Conservation (phyloP, 2,329 filamentous ascomycete genomes). For the Aspergillus sp. region DNA sequence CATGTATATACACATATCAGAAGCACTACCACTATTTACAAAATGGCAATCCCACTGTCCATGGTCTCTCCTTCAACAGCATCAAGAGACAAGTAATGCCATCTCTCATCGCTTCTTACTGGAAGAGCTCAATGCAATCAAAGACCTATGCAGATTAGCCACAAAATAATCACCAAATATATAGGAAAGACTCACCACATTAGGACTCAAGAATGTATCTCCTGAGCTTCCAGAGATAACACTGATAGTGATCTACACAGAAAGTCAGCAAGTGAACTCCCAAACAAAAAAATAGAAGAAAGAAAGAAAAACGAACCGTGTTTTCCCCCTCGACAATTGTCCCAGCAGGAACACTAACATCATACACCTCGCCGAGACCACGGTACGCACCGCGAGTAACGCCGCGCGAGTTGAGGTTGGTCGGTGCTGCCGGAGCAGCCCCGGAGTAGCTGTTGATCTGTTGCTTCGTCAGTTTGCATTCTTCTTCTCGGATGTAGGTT, state of each 20-base stretch:
- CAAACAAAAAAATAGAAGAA: neutral
- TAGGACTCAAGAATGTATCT: constrained; percentile 57
- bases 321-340: constrained; percentile 61
- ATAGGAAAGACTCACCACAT: constrained; percentile 37
- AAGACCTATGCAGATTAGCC: constrained; percentile 24
- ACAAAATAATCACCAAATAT: neutral
- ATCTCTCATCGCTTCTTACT: constrained; percentile 10
- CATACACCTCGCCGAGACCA: constrained; percentile 64
- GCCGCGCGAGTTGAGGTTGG: constrained; percentile 64
- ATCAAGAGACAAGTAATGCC: neutral
- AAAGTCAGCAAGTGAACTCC: neutral
- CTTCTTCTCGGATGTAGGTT: too few species aligned
- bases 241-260: constrained; percentile 52
- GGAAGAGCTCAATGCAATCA: constrained; percentile 32
- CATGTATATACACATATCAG: neutral
- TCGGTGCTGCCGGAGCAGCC: constrained; percentile 53
- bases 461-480: neutral
- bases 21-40: neutral
- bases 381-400: constrained; percentile 66
- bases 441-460: constrained; percentile 57
- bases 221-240: constrained; percentile 61
- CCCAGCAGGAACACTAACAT: constrained; percentile 59
- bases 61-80: too few species aligned
- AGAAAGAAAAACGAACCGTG: constrained; percentile 37
- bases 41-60: neutral